phyloP scores from a whole-genome alignment of 2,329 filamentous ascomycete species.

The Diaporthe destruens region DNA sequence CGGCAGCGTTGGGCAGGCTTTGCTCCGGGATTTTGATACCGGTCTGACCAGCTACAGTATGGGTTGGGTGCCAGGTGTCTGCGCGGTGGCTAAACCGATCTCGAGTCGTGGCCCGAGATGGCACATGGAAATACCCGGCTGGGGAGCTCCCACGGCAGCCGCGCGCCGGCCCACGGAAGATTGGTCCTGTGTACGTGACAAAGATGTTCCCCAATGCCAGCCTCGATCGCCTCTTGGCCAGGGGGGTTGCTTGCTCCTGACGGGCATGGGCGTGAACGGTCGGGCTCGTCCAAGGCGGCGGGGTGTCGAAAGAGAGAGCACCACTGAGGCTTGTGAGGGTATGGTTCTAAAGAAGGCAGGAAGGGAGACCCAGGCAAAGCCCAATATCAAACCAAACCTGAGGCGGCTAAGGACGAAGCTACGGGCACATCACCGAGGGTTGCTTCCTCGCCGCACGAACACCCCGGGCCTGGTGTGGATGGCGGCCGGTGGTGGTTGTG shows the following conservation, averaged over 20 bases:
- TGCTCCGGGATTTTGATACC: conserved; percentile 7
- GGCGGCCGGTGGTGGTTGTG: conserved; percentile 28
- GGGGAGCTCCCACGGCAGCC: conserved; percentile 26
- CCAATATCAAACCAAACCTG: conserved; percentile 25
- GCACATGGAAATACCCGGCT: conserved; percentile 30
- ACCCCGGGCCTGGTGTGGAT: conserved; percentile 6
- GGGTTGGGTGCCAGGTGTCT: conserved; percentile 5
- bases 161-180: conserved; percentile 18
- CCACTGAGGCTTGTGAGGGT: no score
- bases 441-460: neutral
- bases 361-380: conserved; percentile 13
- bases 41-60: conserved; percentile 2
- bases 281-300: conserved; percentile 1
- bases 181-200: conserved; percentile 4
- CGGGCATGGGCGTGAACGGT: neutral
- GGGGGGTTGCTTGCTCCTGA: neutral
- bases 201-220: conserved; percentile 6
- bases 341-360: neutral
- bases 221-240: conserved; percentile 5
- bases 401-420: conserved; percentile 33
- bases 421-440: conserved; percentile 17
- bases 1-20: conserved; percentile 19
- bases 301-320: neutral
- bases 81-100: conserved; percentile 27
- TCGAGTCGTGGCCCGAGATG: conserved; percentile 27